These are phyloP conservation scores for Solanum neorickii DNA, from an alignment of 257 asterid species.

Conservation along the genomic window DNA sequence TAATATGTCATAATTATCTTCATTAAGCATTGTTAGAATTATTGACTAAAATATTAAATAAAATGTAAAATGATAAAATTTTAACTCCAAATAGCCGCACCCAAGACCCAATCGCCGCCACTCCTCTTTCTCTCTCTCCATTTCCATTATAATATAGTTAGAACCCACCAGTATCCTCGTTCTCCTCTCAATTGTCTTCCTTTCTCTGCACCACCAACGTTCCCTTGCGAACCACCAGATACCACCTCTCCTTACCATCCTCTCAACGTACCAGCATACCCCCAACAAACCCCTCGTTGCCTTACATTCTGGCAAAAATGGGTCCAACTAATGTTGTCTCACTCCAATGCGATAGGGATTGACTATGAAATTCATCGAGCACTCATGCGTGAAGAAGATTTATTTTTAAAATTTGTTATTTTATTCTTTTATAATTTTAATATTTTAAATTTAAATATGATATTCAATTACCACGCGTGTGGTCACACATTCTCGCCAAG, in stretches of 20 bases:
- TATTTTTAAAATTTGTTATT: too few species aligned
- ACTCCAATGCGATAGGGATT: neutral
- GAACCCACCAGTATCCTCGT: neutral
- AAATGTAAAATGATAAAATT: too few species aligned
- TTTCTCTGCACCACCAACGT: neutral
- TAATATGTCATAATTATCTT: neutral
- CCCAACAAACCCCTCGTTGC: neutral
- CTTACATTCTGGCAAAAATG: too few species aligned
- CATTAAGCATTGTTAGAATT: neutral
- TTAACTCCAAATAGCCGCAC: neutral
- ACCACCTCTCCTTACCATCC: neutral
- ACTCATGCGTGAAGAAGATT: neutral
- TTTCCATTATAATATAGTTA: neutral
- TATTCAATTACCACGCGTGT: neutral
- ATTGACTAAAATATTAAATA: neutral
- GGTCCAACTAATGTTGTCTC: neutral
- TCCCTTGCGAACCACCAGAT: neutral
- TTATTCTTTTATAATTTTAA: too few species aligned
- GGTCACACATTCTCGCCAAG: neutral
- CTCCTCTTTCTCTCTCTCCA: neutral
- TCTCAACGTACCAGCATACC: too few species aligned
- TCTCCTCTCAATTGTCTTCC: neutral
- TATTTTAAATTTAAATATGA: too few species aligned
- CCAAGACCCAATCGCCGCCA: neutral
- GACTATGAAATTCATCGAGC: neutral